phyloP scores from a whole-genome alignment of 306 rosid species.

The Quercus suber region DNA sequence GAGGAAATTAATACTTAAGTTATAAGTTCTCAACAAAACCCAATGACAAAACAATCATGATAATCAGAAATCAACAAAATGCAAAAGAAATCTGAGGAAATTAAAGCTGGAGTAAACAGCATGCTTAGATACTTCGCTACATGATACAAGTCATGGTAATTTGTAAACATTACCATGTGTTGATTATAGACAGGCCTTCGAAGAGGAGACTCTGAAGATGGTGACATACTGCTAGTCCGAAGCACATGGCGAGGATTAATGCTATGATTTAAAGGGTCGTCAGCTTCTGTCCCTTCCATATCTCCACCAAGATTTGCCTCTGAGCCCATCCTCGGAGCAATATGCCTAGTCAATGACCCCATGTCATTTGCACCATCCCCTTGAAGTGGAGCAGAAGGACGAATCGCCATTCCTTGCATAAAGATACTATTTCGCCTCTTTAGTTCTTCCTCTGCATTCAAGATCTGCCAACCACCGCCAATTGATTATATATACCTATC shows the following conservation, averaged over 20 bases:
- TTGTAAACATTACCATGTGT: constrained; percentile 50
- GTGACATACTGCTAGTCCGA: constrained; percentile 73
- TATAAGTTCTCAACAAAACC: neutral
- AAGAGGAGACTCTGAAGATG: constrained; percentile 90
- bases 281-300: constrained; percentile 72
- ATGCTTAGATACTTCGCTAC: neutral
- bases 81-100: constrained; percentile 6
- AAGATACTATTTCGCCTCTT: constrained; percentile 54
- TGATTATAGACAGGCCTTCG: constrained; percentile 59
- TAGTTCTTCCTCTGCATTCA: constrained; percentile 88
- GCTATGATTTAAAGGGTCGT: constrained; percentile 55
- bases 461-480: constrained; percentile 54
- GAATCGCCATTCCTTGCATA: constrained; percentile 46
- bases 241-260: constrained; percentile 50
- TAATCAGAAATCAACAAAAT: neutral
- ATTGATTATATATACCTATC: neutral
- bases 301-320: constrained; percentile 66
- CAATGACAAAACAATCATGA: neutral
- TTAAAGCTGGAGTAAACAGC: neutral
- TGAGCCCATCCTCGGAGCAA: constrained; percentile 44
- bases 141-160: neutral
- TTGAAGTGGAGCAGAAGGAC: constrained; percentile 55
- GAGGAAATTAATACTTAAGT: neutral
- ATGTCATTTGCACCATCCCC: constrained; percentile 61
- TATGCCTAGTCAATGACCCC: constrained; percentile 58